A percentile compares a stretch with the other conserved stretches of the same genome.
phyloP scores from a whole-genome alignment of 1,139 yeast species.

The Lodderomyces theae region DNA sequence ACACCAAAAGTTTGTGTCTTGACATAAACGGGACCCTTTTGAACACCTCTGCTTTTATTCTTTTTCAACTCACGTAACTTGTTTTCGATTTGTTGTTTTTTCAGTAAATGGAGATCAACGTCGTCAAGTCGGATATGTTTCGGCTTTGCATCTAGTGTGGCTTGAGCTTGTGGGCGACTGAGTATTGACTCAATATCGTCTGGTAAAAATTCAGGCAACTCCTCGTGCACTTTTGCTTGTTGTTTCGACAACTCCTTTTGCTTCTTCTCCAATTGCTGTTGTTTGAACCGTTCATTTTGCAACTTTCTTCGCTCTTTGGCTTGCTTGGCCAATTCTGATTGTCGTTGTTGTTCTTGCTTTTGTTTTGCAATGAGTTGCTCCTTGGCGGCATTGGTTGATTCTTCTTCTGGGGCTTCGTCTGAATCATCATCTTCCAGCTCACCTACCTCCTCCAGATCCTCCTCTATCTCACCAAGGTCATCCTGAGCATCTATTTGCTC shows the following conservation, averaged over 20 bases:
- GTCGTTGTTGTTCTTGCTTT: conserved; percentile 24
- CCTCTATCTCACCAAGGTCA: conserved; percentile 7
- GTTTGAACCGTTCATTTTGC: conserved; percentile 45
- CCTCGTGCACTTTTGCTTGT: conserved; percentile 17
- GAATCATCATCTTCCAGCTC: conserved; percentile 23
- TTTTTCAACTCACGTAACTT: conserved; percentile 29
- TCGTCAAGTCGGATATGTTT: conserved; percentile 43
- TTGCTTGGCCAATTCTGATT: conserved; percentile 11
- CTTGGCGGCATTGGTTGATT: conserved; percentile 31
- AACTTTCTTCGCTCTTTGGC: conserved; percentile 48
- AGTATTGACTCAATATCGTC: conserved; percentile 41
- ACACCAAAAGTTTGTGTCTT: conserved; percentile 31
- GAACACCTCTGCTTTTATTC: conserved; percentile 38
- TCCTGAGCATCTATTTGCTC: conserved; percentile 1
- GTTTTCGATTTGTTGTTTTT: conserved; percentile 19
- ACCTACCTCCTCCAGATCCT: conserved; percentile 14
- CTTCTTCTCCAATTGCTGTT: conserved; percentile 38
- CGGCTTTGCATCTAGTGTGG: conserved; percentile 14
- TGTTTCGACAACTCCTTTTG: conserved; percentile 10
- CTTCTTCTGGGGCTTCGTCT: conserved; percentile 53
- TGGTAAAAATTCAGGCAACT: conserved; percentile 51
- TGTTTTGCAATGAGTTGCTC: conserved; percentile 33
- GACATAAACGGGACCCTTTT: conserved; percentile 59
- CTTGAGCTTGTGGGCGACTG: conserved; percentile 16
- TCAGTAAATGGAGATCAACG: conserved; percentile 13